A percentile compares a stretch with the other conserved stretches of the same genome.
These are phyloP conservation scores for Fusarium brachygibbosum DNA, from an alignment of 2,329 filamentous ascomycete species.

Conservation along the genomic window DNA sequence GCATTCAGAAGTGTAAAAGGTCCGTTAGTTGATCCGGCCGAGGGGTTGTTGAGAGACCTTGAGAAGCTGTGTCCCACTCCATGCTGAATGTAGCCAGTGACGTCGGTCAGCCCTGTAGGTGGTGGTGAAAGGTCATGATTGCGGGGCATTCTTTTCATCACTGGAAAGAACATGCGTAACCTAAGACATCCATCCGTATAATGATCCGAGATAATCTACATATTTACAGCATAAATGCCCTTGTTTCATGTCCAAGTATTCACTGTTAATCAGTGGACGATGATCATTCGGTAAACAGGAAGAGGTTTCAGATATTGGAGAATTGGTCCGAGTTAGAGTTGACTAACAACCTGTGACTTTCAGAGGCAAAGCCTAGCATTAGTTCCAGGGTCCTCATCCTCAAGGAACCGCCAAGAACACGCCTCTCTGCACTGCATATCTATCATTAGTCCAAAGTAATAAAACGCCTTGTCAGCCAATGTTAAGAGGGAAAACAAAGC, in stretches of 20 bases:
- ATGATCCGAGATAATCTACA: neutral
- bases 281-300: neutral
- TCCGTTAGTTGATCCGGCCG: constrained; percentile 20
- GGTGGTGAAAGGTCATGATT: constrained; percentile 19
- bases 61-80: constrained; percentile 1
- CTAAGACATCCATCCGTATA: neutral
- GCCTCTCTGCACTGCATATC: neutral
- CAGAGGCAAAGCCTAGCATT: neutral
- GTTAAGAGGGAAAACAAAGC: neutral
- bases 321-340: neutral
- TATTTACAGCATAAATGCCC: neutral
- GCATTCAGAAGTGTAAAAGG: constrained; percentile 8
- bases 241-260: neutral
- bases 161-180: neutral
- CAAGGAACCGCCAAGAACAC: neutral
- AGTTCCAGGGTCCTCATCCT: constrained; percentile 18
- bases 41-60: constrained; percentile 5
- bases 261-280: neutral
- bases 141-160: constrained; percentile 23
- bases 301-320: constrained; percentile 13
- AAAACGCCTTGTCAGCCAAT: neutral
- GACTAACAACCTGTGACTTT: neutral
- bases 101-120: constrained; percentile 25
- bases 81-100: constrained; percentile 17
- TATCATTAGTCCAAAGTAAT: neutral